phyloP scores from a whole-genome alignment of 2,329 filamentous ascomycete species.

The Penicillium sp. region DNA sequence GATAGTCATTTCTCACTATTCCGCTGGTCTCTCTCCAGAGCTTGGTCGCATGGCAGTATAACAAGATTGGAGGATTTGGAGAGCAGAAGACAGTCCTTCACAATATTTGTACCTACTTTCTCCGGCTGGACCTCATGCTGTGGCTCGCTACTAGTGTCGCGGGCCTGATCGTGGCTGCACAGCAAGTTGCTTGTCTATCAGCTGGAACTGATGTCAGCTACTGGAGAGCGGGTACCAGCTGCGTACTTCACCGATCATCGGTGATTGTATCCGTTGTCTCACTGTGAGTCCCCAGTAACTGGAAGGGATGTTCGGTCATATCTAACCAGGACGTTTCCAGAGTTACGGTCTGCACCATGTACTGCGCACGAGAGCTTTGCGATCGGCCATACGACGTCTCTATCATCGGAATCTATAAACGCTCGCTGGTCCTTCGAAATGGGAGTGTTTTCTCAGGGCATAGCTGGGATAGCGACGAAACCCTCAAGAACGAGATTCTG shows the following conservation, averaged over 20 bases:
- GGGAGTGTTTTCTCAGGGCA: conserved; percentile 36
- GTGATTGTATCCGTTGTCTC: conserved; percentile 39
- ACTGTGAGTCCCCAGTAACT: conserved; percentile 31
- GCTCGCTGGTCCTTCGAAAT: conserved; percentile 23
- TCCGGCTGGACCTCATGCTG: conserved; percentile 38
- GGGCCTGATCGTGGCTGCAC: conserved; percentile 40
- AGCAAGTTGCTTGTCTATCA: conserved; percentile 38
- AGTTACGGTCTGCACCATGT: conserved; percentile 39
- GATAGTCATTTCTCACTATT: conserved; percentile 40
- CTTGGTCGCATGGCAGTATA: conserved; percentile 44
- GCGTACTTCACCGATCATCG: conserved; percentile 38
- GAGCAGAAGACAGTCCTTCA: conserved; percentile 36
- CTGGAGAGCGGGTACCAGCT: conserved; percentile 42
- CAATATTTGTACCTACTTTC: conserved; percentile 38
- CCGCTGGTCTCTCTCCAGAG: conserved; percentile 41
- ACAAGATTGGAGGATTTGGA: conserved; percentile 33
- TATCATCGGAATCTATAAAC: conserved; percentile 38
- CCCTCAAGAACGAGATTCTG: conserved; percentile 41
- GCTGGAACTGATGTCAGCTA: conserved; percentile 28
- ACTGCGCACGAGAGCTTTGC: conserved; percentile 42
- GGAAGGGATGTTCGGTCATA: no score
- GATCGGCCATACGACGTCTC: conserved; percentile 43
- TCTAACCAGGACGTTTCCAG: conserved; percentile 21
- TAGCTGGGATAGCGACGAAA: conserved; percentile 41
- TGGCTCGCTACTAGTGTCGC: conserved; percentile 43